Base-by-base conservation (phyloP, 352 stramenopile genomes). In the Globisporangium radiosum region DNA sequence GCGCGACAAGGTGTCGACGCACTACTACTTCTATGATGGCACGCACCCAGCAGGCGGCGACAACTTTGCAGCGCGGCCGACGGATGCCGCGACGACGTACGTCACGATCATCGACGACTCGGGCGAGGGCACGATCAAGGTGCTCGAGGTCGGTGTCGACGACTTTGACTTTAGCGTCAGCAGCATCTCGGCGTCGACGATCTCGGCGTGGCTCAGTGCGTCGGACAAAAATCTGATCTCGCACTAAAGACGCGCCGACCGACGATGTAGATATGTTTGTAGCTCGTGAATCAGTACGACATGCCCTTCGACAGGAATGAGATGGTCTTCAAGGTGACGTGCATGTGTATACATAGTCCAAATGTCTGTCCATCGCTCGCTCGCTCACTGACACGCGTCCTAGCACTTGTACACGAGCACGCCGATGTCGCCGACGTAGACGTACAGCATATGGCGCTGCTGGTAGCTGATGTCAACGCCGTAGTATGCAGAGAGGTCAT, bases 401-500 rank as follows among this genome's bases (percentile, higher is more conserved):
- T 52, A 98, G 78, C 90, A 97, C 66, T 98, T 98, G 88, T 98
- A 98, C 52, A 95, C 85, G 57, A 99, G 76, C 61, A 98, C 87
- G 37, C 91, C 94, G 48, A 98, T 95, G 60, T 96, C 91, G 15
- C 91, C 93, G 54, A 98, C 95, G 61, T 93, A 88, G 50, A 98
- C 73, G 72, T 98, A 97, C 19, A 98, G 71, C 79, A 98, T 95
- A 77, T 98, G 93, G 60, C 92, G 88, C 62, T 97, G 85, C 77
- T 98, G 90, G 73, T 98, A 98, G 64, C 86, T 97, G 57, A 98
- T 90, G 65, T 98, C 92, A 68, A 98, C 98, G 52, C 90, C 94
- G 69, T 98, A 99, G 11, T 25, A 25, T 2, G 25, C 2, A 1
- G 25, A 25, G 25, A 25, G 25, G 2, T 25, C 1, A 25, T 19